Percentiles rank a stretch among this genome's conserved stretches.
phyloP scores from a whole-genome alignment of 1,139 yeast genomes.

The Oligophagozyma castellii region DNA sequence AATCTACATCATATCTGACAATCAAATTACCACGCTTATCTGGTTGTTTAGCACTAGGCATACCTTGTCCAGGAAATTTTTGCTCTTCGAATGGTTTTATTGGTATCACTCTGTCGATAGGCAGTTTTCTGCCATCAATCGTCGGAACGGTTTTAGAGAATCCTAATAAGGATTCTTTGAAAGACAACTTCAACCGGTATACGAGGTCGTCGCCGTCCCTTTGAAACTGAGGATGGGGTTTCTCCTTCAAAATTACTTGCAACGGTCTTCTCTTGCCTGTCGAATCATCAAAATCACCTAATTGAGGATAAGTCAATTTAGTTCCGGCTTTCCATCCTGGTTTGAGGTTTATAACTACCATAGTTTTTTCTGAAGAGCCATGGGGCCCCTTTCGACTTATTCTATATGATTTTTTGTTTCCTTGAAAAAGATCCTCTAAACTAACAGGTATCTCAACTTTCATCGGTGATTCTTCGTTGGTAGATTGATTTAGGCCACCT shows the following conservation, averaged over 20 bases:
- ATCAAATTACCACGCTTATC: constrained; percentile 71
- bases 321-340: constrained; percentile 99
- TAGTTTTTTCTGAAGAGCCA: constrained; percentile 62
- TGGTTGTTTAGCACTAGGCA: constrained; percentile 82
- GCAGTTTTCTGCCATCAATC: constrained; percentile 76
- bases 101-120: constrained; percentile 64
- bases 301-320: constrained; percentile 73
- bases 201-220: constrained; percentile 80
- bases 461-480: constrained; percentile 5
- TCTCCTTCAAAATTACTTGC: constrained; percentile 77
- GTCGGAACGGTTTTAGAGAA: constrained; percentile 68
- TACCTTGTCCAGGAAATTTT: constrained; percentile 84
- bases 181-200: constrained; percentile 54
- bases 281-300: constrained; percentile 73
- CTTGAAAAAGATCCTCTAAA: constrained; percentile 69
- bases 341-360: constrained; percentile 62
- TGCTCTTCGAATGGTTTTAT: constrained; percentile 66
- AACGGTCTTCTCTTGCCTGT: constrained; percentile 81
- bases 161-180: constrained; percentile 83
- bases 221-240: constrained; percentile 65
- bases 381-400: constrained; percentile 60
- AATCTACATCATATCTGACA: constrained; percentile 65
- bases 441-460: constrained; percentile 60
- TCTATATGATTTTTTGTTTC: constrained; percentile 78
- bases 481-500: constrained; percentile 38